Evolutionary conservation across 495 filamentous ascomycete genomes (phyloP).

Genomic region (Diplogelasinospora grovesii): DNA sequence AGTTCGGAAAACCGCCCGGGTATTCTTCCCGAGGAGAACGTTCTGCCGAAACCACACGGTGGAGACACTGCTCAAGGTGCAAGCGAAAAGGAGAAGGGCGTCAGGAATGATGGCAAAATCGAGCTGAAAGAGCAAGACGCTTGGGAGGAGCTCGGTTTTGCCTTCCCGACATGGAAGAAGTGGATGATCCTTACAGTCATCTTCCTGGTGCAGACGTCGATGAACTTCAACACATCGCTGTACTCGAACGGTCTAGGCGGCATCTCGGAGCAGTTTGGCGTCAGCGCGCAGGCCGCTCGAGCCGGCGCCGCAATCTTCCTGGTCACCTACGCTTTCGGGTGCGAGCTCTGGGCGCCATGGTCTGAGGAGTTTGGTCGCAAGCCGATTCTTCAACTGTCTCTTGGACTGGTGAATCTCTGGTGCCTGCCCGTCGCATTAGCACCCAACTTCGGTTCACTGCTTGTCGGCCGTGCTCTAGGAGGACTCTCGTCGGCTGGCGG

Average conservation of each 20-base stretch:
- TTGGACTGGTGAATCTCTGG: constrained; percentile 69
- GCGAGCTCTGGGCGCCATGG: constrained; percentile 80
- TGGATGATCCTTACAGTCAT: constrained; percentile 69
- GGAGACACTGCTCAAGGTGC: not conserved
- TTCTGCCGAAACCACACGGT: too few relatives aligned
- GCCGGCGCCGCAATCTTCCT: constrained; percentile 66
- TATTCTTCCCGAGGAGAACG: too few relatives aligned
- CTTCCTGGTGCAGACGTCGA: constrained; percentile 70
- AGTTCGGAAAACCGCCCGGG: too few relatives aligned
- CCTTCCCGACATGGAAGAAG: constrained; percentile 61
- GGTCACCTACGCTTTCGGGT: constrained; percentile 69
- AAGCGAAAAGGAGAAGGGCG: not conserved
- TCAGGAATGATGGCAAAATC: constrained; percentile 27
- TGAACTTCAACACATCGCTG: constrained; percentile 78
- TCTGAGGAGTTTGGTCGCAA: constrained; percentile 72
- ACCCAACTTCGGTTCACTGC: constrained; percentile 59
- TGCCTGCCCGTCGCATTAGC: constrained; percentile 66
- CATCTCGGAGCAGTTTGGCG: constrained; percentile 54
- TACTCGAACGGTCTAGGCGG: constrained; percentile 60
- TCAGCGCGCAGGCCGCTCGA: constrained; percentile 59
- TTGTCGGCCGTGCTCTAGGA: constrained; percentile 60
- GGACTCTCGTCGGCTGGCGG: constrained; percentile 70
- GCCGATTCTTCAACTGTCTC: constrained; percentile 61
- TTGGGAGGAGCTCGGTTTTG: constrained; percentile 59
- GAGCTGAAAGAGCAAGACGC: constrained; percentile 59